Evolutionary conservation across 192 early-diverging fungal genomes (phyloP).

Genomic region (Mortierella claussenii): DNA sequence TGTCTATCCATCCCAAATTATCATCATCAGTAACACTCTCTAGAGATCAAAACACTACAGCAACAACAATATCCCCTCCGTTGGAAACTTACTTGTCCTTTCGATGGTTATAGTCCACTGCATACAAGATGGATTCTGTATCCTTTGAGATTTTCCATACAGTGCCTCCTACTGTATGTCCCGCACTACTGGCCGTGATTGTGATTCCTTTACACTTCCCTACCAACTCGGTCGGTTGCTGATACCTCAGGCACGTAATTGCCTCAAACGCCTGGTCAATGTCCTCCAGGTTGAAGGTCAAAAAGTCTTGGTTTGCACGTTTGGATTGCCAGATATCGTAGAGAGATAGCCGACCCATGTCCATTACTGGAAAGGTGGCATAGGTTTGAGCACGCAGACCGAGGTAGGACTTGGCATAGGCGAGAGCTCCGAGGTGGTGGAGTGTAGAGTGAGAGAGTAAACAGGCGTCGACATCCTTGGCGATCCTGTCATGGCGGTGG

Average conservation of each 20-base stretch:
- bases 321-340: constrained; percentile 84
- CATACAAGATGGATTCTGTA: constrained; percentile 93
- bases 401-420: constrained; percentile 79
- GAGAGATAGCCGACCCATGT: constrained; percentile 89
- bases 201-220: constrained; percentile 87
- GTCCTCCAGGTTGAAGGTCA: constrained; percentile 79
- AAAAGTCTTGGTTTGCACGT: constrained; percentile 75
- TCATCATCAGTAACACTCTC: neutral
- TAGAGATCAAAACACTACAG: constrained; percentile 62
- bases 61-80: constrained; percentile 34
- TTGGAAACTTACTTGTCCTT: constrained; percentile 85
- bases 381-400: constrained; percentile 89
- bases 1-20: constrained; percentile 61
- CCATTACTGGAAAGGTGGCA: constrained; percentile 90
- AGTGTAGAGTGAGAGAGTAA: constrained; percentile 91
- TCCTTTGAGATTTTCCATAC: constrained; percentile 98
- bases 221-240: constrained; percentile 79
- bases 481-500: no score
- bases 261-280: constrained; percentile 88
- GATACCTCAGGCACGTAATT: constrained; percentile 84
- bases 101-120: constrained; percentile 95
- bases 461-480: constrained; percentile 89
- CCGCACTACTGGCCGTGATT: constrained; percentile 91
- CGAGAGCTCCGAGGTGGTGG: constrained; percentile 87
- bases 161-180: constrained; percentile 95